Evolutionary conservation across 2,329 filamentous ascomycete species (phyloP), one percentile per base, ranked within the genome.

Genomic region (Penicillium sp.): DNA sequence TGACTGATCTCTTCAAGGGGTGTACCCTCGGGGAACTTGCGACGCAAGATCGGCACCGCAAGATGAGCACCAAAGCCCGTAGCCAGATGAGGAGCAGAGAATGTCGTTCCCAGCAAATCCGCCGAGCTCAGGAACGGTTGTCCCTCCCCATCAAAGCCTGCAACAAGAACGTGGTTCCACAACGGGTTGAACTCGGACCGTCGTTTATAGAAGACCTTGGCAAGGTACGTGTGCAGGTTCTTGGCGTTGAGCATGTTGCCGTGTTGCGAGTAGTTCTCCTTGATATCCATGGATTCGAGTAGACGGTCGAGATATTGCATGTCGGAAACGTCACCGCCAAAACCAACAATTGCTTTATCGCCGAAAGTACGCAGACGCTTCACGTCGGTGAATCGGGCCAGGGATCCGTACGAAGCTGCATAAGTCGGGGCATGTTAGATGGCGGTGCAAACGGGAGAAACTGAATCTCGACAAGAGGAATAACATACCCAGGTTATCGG

Each of bases 231-330:
- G 80, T 97, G 92, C 58, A 99, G 83, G 75, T 96, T 96, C 72
- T 88, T 87, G 49, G 93, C 93, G 70, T 87, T 89, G 64, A 99
- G 85, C 60, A 69, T 68, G 61, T 78, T 64, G 53, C 72, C 71
- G 50, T 76, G 68, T 46, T 72, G 66, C 40, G 80, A 80, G 78
- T 99, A 97, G 68, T 89, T 87, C 78, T 97, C 91, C 70, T 87
- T 81, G 72, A 95, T 89, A 69, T 88, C 84, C 63, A 97, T 86
- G 56, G 88, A 87, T 66, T 81, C 86, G 62, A 99, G 86, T 66
- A 95, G 83, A 62, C 93, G 79, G 81, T 95, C 88, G 61, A 99
- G 84, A 78, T 95, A 95, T 78, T 99, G 93, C 93, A 99, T 97
- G 78, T 99, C 93, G 58, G 89, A 95, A 63, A 99, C 86, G 77